Evolutionary conservation across 805 yeast species (phyloP), one percentile per base, ranked within the genome.

Genomic region (Trichomonascus vanleenenianus): DNA sequence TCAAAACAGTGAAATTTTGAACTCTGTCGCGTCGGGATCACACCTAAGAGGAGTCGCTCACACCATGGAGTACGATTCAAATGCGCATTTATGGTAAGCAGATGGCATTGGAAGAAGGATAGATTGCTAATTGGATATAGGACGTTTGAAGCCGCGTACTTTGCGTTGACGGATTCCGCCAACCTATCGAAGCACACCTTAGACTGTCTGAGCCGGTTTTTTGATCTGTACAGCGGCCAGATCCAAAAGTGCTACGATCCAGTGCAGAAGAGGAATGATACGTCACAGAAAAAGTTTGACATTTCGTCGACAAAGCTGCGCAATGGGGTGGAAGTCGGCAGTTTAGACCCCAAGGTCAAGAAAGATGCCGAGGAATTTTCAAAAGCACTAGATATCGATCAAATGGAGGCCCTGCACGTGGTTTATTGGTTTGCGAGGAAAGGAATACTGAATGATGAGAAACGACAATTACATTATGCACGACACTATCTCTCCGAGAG

Each of bases 401-500:
- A 51, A 40, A 30, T 48, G 2, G 52, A 50, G 5, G 55, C 55
- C 2, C 37, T 51, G 16, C 27, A 40, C 14, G 40, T 50, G 2
- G 56, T 52, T 8, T 30, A 45, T 1, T 45, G 46, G 39, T 47
- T 51, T 25, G 43, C 44, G 15, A 12, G 34, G 15, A 44, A 47
- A 20, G 51, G 52, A 9, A 38, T 42, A 14, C 22, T 36, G 8
- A 43, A 44, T 18, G 37, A 49, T 6, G 47, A 44, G 15, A 35
- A 44, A 35, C 43, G 50, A 32, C 22, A 37, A 10, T n/a, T 16
- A 30, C 39, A 43, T 16, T 51, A 49, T 38, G 41, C 33, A 2
- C 39, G 53, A 18, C 38, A 38, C 37, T 56, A 54, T 40, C 46
- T 46, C 18, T 37, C 53, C 9, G 60, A 56, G 42, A 22, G 51